phyloP scores from a whole-genome alignment of 1,139 yeast species.

The Suhomyces ambrosiae region DNA sequence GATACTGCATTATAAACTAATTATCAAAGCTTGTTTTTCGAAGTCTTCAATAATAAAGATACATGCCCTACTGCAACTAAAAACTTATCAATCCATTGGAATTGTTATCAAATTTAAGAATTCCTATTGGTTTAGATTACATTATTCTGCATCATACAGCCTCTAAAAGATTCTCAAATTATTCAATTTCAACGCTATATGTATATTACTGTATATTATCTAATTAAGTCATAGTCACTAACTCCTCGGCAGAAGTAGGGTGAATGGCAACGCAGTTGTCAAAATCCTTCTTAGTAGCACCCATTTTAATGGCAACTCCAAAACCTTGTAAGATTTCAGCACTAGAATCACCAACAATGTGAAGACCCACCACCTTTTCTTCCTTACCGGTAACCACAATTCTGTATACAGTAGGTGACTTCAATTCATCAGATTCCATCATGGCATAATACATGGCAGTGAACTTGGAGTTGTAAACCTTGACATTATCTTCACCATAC shows the following conservation, averaged over 20 bases:
- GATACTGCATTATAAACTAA: too few relatives aligned
- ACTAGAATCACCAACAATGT: conserved; percentile 85
- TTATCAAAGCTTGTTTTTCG: too few relatives aligned
- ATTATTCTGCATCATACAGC: too few relatives aligned
- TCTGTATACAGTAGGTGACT: conserved; percentile 87
- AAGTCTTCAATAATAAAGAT: too few relatives aligned
- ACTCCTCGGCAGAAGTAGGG: conserved; percentile 97
- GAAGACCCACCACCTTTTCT: conserved; percentile 95
- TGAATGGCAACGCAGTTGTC: conserved; percentile 97
- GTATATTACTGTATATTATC: not conserved
- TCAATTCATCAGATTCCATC: conserved; percentile 62
- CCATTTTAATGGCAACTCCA: conserved; percentile 97
- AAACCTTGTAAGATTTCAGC: conserved; percentile 96
- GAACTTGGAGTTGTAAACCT: conserved; percentile 79
- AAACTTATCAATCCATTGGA: too few relatives aligned
- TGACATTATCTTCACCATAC: conserved; percentile 80
- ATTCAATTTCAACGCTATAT: not conserved
- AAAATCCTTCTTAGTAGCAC: conserved; percentile 94
- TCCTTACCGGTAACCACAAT: conserved; percentile 74
- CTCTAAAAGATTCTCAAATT: not conserved
- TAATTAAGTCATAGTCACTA: conserved; percentile 75
- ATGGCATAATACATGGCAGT: conserved; percentile 93
- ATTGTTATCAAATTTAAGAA: too few relatives aligned
- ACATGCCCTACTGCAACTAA: too few relatives aligned
- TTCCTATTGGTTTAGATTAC: too few relatives aligned